Evolutionary conservation across 305 asterid species (phyloP), one percentile per base, ranked within the genome.

Genomic region (Rubia peregrina): DNA sequence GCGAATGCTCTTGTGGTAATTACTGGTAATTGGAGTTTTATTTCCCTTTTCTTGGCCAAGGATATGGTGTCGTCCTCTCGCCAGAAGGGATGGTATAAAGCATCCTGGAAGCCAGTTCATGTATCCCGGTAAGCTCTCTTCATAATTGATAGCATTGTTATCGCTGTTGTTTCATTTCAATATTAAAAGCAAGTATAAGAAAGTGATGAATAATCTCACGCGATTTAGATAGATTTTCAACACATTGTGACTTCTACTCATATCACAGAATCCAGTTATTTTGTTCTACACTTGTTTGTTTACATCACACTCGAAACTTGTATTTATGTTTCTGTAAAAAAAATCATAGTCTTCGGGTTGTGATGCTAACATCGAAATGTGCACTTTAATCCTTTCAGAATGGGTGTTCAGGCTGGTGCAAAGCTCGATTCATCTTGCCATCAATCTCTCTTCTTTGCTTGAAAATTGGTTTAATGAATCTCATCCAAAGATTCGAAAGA

Each of bases 381-480:
- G 10, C 38, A 9, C 63, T 57, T 24, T 24, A 5, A 19, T 10
- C 24, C 14, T 57, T 57, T 57, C 63, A 57, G 63, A 57, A 5
- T 57, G 36, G 62, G 30, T 19, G 62, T 57, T 57, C 12, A 19
- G 8, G 61, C 24, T 75, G 81, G 71, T 80, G 87, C 90, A 91
- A 95, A 96, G 53, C 96, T 80, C 94, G 96, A 73, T 90, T 90
- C 85, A 76, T 92, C 60, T 85, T 95, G 12, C 88, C 96, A 1
- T 56, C 88, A 71, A 75, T 89, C 71, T 92, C 76, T 90, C 3
- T 88, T 88, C 84, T 88, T 72, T 77, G 33, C 88, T 65, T 93
- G 96, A 73, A 59, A 89, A 73, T 92, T 89, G 81, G 96, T 92
- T 83, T 90, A 95, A 89, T 96, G 21, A 90, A 96, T 95, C 53